Evolutionary conservation across 1,284 basidiomycete species (phyloP).

Genomic region (Ustilago vetiveriae): DNA sequence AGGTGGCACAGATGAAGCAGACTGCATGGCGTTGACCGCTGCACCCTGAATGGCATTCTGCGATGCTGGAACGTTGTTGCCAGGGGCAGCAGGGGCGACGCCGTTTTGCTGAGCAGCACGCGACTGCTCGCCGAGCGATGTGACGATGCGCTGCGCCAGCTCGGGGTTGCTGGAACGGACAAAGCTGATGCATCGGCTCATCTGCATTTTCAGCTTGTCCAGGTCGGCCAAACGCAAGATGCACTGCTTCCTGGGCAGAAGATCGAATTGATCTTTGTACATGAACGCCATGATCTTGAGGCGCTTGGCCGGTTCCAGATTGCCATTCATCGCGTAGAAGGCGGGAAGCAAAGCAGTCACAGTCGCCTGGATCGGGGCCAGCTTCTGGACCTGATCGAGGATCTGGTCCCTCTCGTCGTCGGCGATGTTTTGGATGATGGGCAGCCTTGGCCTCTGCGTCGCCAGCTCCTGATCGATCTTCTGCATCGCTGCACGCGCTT

Average conservation of each 20-base stretch:
- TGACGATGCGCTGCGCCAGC: conserved; percentile 53
- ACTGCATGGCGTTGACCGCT: conserved; percentile 7
- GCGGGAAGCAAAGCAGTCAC: conserved; percentile 61
- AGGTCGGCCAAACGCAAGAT: conserved; percentile 58
- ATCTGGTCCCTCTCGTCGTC: conserved; percentile 58
- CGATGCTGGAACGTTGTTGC: conserved; percentile 4
- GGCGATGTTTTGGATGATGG: conserved; percentile 58
- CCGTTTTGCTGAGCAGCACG: conserved; percentile 38
- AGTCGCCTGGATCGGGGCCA: conserved; percentile 56
- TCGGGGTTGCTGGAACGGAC: conserved; percentile 61
- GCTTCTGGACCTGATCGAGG: conserved; percentile 56
- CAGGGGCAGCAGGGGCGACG: conserved; percentile 6
- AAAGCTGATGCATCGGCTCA: conserved; percentile 65
- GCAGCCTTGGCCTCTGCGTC: conserved; percentile 46
- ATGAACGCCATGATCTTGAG: conserved; percentile 66
- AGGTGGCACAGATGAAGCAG: conserved; percentile 3
- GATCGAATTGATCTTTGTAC: conserved; percentile 62
- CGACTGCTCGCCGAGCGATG: conserved; percentile 33
- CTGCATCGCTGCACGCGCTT: conserved; percentile 52
- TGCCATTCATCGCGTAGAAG: conserved; percentile 63
- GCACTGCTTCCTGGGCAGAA: conserved; percentile 56
- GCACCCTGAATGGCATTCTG: conserved; percentile 2
- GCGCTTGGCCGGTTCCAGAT: conserved; percentile 60
- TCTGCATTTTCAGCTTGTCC: conserved; percentile 65
- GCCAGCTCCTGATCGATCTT: conserved; percentile 54